A percentile compares a stretch with the other conserved stretches of the same genome.
These are phyloP conservation scores for Aspergillus sergii DNA, from an alignment of 2,329 filamentous ascomycete genomes.

Conservation along the genomic window DNA sequence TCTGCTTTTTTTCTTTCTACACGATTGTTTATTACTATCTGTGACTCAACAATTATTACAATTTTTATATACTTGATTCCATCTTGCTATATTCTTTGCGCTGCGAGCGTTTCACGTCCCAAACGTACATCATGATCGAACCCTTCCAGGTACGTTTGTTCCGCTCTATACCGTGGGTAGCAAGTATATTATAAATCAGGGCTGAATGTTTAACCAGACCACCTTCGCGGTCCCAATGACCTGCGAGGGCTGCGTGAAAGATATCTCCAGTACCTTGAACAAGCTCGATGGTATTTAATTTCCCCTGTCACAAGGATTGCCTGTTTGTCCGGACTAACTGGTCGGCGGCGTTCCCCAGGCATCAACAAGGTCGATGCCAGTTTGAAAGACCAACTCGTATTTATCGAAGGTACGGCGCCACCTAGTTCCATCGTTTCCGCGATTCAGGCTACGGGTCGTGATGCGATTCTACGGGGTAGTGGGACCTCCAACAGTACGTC, in stretches of 20 bases:
- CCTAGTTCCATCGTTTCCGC: slow-evolving; percentile 87
- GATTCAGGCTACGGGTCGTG: slow-evolving; percentile 85
- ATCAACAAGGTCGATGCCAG: slow-evolving; percentile 82
- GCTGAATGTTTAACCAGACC: slow-evolving; percentile 59
- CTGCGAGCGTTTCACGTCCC: background rate
- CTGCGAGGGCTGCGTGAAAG: slow-evolving; percentile 85
- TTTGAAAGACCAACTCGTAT: slow-evolving; percentile 79
- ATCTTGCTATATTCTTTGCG: background rate
- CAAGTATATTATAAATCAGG: background rate
- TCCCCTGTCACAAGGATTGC: background rate
- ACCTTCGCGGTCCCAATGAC: slow-evolving; percentile 93
- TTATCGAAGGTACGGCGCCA: slow-evolving; percentile 83
- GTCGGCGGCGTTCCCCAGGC: slow-evolving; percentile 50
- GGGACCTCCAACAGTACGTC: slow-evolving; percentile 76
- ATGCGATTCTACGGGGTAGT: slow-evolving; percentile 90
- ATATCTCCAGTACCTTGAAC: slow-evolving; percentile 77
- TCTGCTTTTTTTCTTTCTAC: slow-evolving; percentile 4
- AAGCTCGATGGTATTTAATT: slow-evolving; percentile 65
- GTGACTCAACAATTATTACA: background rate
- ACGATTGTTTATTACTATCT: background rate
- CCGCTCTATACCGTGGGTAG: background rate
- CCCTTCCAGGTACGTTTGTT: slow-evolving; percentile 47
- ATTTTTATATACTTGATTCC: slow-evolving; percentile 7
- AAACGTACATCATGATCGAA: slow-evolving; percentile 42
- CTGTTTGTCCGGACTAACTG: background rate